Evolutionary conservation across 306 rosid species (phyloP), one percentile per base, ranked within the genome.

Genomic region (Vigna trinervia): DNA sequence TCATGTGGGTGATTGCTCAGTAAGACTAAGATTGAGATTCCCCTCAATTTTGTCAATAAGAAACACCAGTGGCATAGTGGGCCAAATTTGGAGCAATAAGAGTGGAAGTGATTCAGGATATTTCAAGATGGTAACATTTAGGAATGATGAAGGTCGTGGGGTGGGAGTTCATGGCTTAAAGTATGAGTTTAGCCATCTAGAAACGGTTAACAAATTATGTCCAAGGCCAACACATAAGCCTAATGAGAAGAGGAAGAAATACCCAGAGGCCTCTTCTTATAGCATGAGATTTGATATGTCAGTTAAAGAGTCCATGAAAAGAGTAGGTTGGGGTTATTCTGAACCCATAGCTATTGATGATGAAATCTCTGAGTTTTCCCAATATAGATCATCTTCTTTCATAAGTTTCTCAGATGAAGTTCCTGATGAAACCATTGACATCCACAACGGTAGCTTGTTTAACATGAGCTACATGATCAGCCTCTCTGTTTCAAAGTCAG

Each of bases 1-100:
- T 74, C 82, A 12, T 36, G 83, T 89, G 60, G 88, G 83, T n/a
- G 85, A 92, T 77, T 92, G 97, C 65, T 89, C 90, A 43, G 64
- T 77, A 22, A 82, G 86, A 58, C 56, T 92, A 71, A 82, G 52
- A 76, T 65, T 89, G 76, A 78, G 32, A 48, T 76, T 82, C 52
- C 87, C 91, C 6, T 73, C 88, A 64, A 61, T 67, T 36, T 82
- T 90, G 93, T 86, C 95, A 75, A 86, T 90, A 17, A 69, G 77
- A 32, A 62, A 83, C 5, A 75, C 81, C 20, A 83, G 78, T 10
- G 63, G n/a, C 45, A 23, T 84, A 14, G 81, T 82, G 68, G 95
- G 97, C 47, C 70, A 84, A 63, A 83, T 90, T 43, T 92, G 95
- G 95, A 92, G 87, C 67, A 84, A 71, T 69, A 92, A 87, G 79